A percentile compares a stretch with the other conserved stretches of the same genome.
Evolutionary conservation across 2,329 filamentous ascomycete species (phyloP).

Genomic region (Colletotrichum cereale): DNA sequence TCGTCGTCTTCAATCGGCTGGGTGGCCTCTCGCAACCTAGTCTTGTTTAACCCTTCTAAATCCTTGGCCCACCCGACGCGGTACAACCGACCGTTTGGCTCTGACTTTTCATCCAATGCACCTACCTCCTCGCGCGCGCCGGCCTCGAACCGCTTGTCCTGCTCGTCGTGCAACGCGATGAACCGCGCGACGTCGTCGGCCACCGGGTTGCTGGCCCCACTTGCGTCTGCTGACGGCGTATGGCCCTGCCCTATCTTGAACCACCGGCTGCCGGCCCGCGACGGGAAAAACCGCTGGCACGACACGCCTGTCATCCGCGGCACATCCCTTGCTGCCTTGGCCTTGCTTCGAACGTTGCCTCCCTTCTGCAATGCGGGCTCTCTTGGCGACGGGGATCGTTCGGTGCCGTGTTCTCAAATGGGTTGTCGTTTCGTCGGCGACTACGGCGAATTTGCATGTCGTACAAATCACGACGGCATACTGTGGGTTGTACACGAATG

Average conservation of each 20-base stretch:
- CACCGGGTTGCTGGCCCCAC: not conserved
- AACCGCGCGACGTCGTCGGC: not conserved
- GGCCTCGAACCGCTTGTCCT: not conserved
- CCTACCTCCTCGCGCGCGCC: not conserved
- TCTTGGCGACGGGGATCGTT: not conserved
- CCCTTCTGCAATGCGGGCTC: not conserved
- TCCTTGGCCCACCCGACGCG: not conserved
- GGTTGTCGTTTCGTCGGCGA: not conserved
- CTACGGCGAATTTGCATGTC: not conserved
- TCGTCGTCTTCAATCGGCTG: not conserved
- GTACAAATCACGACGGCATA: not conserved
- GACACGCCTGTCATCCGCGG: not conserved
- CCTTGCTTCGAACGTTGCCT: not conserved
- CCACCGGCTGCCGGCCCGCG: constrained; percentile 2
- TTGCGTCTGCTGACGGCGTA: not conserved
- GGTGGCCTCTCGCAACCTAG: not conserved
- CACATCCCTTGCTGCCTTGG: not conserved
- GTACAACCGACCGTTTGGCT: not conserved
- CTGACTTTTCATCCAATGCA: not conserved
- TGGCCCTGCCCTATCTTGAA: not conserved
- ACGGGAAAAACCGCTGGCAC: constrained; percentile 8
- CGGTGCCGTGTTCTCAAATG: not conserved
- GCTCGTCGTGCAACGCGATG: not conserved
- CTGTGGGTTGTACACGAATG: not conserved
- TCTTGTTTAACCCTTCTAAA: not conserved